A percentile compares a stretch with the other conserved stretches of the same genome.
Conservation (phyloP, 1,139 yeast genomes). For the Blastobotrys elegans region DNA sequence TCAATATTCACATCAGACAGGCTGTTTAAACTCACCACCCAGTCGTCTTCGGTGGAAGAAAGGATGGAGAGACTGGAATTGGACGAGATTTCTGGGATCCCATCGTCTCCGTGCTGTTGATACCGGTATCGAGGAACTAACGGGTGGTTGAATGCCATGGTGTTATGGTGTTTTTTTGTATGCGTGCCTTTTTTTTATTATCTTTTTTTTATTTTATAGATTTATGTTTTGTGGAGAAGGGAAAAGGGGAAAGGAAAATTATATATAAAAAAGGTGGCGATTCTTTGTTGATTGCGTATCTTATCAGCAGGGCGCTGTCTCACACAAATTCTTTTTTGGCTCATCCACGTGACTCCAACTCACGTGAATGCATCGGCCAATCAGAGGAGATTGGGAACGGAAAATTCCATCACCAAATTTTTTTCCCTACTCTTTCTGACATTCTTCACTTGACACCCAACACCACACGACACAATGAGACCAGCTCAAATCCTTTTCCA, state of each 20-base stretch:
- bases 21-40: constrained; percentile 9
- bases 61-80: constrained; percentile 3
- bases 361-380: background rate
- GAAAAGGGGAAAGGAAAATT: background rate
- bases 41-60: constrained; percentile 3
- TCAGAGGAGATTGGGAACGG: background rate
- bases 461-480: constrained; percentile 20
- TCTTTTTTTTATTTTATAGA: background rate
- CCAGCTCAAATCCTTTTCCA: constrained; percentile 26
- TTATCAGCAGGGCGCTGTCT: background rate
- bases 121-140: constrained; percentile 10
- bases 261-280: constrained; percentile 1
- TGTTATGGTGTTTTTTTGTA: background rate
- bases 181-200: background rate
- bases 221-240: background rate
- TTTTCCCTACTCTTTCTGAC: background rate
- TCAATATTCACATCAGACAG: background rate
- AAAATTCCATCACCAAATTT: background rate
- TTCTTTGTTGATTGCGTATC: background rate
- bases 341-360: background rate
- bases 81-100: constrained; percentile 8
- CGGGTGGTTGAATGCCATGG: constrained; percentile 15
- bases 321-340: too few species aligned
- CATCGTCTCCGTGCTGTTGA: constrained; percentile 1
- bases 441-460: constrained; percentile 1